Evolutionary conservation across 352 stramenopile genomes (phyloP).

Genomic region (Phytophthora aleatoria): DNA sequence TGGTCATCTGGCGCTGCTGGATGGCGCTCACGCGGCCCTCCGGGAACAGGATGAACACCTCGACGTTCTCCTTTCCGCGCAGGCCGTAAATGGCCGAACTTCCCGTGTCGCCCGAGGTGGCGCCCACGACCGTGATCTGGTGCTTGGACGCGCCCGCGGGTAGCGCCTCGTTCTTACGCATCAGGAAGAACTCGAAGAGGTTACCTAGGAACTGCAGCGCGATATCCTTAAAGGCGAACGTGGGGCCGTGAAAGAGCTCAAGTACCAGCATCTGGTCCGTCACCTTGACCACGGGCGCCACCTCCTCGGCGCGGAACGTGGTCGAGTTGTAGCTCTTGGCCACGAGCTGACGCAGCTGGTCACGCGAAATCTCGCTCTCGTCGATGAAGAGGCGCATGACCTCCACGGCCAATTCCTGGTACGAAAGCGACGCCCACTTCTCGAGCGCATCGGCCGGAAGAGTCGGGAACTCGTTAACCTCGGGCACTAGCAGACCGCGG

Average conservation of each 20-base stretch:
- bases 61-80: constrained; percentile 96
- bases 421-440: constrained; percentile 91
- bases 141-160: constrained; percentile 50
- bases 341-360: constrained; percentile 92
- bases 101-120: constrained; percentile 98
- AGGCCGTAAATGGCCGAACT: constrained; percentile 98
- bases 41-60: constrained; percentile 98
- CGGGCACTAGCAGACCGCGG: constrained; percentile 83
- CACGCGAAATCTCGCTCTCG: constrained; percentile 92
- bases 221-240: constrained; percentile 99
- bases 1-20: constrained; percentile 99
- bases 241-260: constrained; percentile 99
- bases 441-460: constrained; percentile 70
- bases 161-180: constrained; percentile 86
- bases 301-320: constrained; percentile 93
- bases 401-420: constrained; percentile 93
- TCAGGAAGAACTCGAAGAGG: constrained; percentile 99
- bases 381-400: constrained; percentile 98
- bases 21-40: constrained; percentile 96
- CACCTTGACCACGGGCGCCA: constrained; percentile 94
- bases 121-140: constrained; percentile 96
- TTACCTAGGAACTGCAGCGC: constrained; percentile 99
- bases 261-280: constrained; percentile 90
- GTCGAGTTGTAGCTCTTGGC: constrained; percentile 90
- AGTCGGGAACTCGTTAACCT: constrained; percentile 77